phyloP scores from a whole-genome alignment of 208 protist species.

The Wallacemonas sp. region DNA sequence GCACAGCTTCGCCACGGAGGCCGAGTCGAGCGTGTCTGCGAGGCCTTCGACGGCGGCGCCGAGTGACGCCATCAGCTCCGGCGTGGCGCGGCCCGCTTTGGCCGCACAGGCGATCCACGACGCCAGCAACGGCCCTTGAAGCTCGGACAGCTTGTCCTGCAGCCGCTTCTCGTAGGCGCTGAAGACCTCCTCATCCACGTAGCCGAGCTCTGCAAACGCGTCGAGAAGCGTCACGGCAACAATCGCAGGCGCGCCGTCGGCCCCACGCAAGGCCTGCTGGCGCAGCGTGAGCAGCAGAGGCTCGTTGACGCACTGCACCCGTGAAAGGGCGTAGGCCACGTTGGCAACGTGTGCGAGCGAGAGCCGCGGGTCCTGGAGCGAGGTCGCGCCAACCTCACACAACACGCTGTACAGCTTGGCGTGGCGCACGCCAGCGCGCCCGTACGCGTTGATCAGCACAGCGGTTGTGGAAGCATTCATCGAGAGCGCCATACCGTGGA shows the following conservation, averaged over 20 bases:
- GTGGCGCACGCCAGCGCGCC: conserved; percentile 82
- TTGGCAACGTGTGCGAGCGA: conserved; percentile 86
- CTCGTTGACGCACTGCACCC: conserved; percentile 65
- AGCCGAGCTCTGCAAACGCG: conserved; percentile 73
- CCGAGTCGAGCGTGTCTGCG: conserved; percentile 70
- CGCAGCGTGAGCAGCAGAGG: conserved; percentile 74
- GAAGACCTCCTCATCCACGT: conserved; percentile 81
- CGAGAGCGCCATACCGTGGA: conserved; percentile 25
- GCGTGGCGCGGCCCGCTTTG: conserved; percentile 44
- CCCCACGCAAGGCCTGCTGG: conserved; percentile 65
- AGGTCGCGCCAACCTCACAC: conserved; percentile 53
- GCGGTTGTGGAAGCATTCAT: conserved; percentile 76
- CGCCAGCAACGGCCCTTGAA: conserved; percentile 68
- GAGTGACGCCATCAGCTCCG: conserved; percentile 53
- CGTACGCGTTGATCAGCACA: conserved; percentile 90
- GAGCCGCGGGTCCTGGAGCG: conserved; percentile 64
- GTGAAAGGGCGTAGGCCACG: conserved; percentile 79
- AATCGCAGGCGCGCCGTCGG: conserved; percentile 44
- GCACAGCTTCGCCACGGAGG: conserved; percentile 74
- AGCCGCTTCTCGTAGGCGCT: conserved; percentile 66
- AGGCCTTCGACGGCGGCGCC: conserved; percentile 54
- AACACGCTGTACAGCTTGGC: conserved; percentile 67
- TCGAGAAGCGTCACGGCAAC: conserved; percentile 83
- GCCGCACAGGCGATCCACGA: conserved; percentile 66
- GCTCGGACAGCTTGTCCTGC: conserved; percentile 47